Percentiles rank a stretch among this genome's conserved stretches.
Conservation (phyloP, 768 basidiomycete genomes). For the Agrocybe chaxingu region DNA sequence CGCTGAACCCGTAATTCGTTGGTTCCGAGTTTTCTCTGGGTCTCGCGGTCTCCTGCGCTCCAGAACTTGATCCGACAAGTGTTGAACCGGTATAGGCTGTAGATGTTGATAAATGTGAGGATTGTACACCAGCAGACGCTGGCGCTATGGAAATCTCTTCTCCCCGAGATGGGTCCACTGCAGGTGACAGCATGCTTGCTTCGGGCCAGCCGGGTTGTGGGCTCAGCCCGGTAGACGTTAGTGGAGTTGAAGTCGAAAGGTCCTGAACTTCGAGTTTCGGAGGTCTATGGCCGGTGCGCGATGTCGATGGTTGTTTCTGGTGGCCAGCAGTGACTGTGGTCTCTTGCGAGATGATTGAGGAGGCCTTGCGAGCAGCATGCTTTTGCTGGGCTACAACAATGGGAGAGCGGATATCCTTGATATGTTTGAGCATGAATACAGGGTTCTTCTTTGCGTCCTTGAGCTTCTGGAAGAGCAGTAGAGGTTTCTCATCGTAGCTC, state of each 20-base stretch:
- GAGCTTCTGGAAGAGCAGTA: conserved; percentile 94
- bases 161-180: conserved; percentile 32
- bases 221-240: conserved; percentile 55
- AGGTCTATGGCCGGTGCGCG: conserved; percentile 51
- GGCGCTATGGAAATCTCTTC: conserved; percentile 40
- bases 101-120: conserved; percentile 20
- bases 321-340: conserved; percentile 38
- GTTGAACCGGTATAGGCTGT: conserved; percentile 24
- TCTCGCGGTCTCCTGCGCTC: conserved; percentile 23
- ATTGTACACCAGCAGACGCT: conserved; percentile 33
- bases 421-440: conserved; percentile 98
- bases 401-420: conserved; percentile 95
- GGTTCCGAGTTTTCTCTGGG: conserved; percentile 16
- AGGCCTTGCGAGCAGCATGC: conserved; percentile 84
- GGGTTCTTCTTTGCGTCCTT: conserved; percentile 98
- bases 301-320: conserved; percentile 35
- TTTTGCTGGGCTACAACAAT: conserved; percentile 97
- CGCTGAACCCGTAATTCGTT: conserved; percentile 14
- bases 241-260: conserved; percentile 44
- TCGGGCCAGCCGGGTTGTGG: conserved; percentile 79
- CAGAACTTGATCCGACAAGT: conserved; percentile 21
- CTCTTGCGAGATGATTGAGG: conserved; percentile 46
- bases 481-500: conserved; percentile 96
- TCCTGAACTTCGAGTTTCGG: conserved; percentile 72
- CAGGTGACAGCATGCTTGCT: conserved; percentile 55